Evolutionary conservation across 345 rosid genomes (phyloP).

Genomic region (Aegle marmelos): DNA sequence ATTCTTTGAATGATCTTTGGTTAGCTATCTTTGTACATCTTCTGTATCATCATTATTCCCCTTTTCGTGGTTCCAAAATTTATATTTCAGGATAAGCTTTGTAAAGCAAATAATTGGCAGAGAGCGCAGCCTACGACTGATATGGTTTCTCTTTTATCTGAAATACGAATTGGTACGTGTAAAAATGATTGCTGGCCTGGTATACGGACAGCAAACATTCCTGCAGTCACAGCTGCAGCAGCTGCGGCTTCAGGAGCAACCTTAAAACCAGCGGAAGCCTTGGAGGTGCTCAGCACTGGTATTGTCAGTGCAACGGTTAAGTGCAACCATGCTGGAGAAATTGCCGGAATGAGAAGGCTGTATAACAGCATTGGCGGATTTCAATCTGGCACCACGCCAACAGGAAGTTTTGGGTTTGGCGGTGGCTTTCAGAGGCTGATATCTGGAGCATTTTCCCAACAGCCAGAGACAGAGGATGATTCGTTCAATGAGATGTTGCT

Average conservation of each 20-base stretch:
- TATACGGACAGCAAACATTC: slow-evolving; percentile 83
- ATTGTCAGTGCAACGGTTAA: slow-evolving; percentile 95
- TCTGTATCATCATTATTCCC: background rate
- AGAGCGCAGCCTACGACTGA: slow-evolving; percentile 80
- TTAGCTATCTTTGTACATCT: background rate
- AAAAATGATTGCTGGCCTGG: slow-evolving; percentile 93
- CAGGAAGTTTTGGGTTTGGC: slow-evolving; percentile 56
- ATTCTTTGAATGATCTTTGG: background rate
- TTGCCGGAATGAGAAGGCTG: slow-evolving; percentile 97
- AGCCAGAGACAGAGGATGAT: slow-evolving; percentile 64
- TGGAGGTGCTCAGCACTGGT: slow-evolving; percentile 96
- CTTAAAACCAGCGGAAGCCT: slow-evolving; percentile 75
- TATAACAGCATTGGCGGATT: slow-evolving; percentile 95
- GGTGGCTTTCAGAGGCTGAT: slow-evolving; percentile 84
- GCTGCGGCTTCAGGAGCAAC: slow-evolving; percentile 98
- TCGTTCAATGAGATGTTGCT: slow-evolving; percentile 89
- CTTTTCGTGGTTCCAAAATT: slow-evolving; percentile 16
- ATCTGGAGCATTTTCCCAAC: slow-evolving; percentile 86
- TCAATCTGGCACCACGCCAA: slow-evolving; percentile 55
- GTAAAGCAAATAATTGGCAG: slow-evolving; percentile 99
- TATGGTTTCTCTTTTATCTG: slow-evolving; percentile 91
- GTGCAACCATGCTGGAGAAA: slow-evolving; percentile 97
- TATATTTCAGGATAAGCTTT: slow-evolving; percentile 75
- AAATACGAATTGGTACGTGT: slow-evolving; percentile 89
- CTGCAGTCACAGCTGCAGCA: slow-evolving; percentile 98